phyloP scores from a whole-genome alignment of 2,329 filamentous ascomycete species.

The Colletotrichum siamense region DNA sequence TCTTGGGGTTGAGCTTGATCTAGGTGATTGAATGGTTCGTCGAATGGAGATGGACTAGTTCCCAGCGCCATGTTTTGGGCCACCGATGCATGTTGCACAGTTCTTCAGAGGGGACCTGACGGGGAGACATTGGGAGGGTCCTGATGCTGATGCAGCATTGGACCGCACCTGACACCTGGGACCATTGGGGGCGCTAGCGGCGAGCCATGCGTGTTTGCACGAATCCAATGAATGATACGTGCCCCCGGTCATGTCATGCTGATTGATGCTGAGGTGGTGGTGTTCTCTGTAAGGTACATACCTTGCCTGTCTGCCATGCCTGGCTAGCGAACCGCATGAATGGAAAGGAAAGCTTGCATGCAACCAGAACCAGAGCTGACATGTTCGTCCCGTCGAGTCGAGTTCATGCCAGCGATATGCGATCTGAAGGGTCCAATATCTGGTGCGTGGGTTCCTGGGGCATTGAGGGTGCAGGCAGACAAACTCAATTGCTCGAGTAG shows the following conservation, averaged over 20 bases:
- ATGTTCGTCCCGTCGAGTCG: slow-evolving; percentile 2
- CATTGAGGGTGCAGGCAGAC: neutral
- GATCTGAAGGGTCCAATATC: neutral
- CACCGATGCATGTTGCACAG: neutral
- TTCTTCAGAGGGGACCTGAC: neutral
- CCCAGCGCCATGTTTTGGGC: neutral
- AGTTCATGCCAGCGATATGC: neutral
- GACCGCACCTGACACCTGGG: neutral
- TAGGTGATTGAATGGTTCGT: neutral
- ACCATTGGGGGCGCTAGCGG: neutral
- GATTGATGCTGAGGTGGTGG: neutral
- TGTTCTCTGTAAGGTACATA: neutral
- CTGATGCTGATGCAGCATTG: neutral
- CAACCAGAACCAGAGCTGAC: neutral
- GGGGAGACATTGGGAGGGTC: neutral
- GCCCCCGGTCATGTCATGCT: neutral
- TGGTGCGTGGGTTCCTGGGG: neutral
- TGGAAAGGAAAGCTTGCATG: neutral
- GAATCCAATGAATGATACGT: neutral
- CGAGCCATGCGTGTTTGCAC: neutral
- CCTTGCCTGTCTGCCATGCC: neutral
- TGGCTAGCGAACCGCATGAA: neutral
- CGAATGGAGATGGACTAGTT: neutral
- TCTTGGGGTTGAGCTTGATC: neutral
- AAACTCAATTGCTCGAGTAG: neutral